Base-by-base conservation (phyloP, 331 rosid species). In the Telfairia occidentalis region DNA sequence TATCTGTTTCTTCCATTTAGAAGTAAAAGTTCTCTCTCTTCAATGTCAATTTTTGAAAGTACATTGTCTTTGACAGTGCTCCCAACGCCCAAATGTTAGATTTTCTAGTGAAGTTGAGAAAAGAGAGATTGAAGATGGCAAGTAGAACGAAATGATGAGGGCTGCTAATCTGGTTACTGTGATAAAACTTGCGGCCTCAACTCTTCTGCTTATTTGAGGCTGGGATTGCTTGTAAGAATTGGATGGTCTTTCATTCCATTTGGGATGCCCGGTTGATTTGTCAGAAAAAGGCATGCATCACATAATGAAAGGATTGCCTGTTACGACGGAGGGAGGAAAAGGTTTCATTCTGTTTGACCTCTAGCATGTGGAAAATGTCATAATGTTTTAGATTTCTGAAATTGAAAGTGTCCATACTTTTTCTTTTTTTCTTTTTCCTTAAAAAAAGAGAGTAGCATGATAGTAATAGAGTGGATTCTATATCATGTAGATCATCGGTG, bases 51-150 rank as follows among this genome's bases (percentile, higher is more conserved):
- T 24, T 4, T 15, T 71, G 57, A 71, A 45, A 26, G 16, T 29
- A 28, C 40, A n/a, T 53, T 35, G 19, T 79, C 72, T 29, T 71
- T 78, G 54, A 26, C 92, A 94, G 98, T 81, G 84, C 78, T 77
- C 85, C 76, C 84, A 87, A 70, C 83, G 78, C 38, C 97, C 95
- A 35, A 89, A 82, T 72, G 98, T 94, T 35, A 87, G 79, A 38
- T 91, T 94, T 78, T 81, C 89, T 58, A 77, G 79, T 73, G 59
- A 77, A 18, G 81, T 84, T 38, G 85, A 89, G 82, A 89, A 81
- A 81, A 85, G 72, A 80, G 71, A 80, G 82, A 78, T 83, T 76
- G 72, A 76, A 61, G 79, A 64, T 32, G 55, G 3, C 34, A 69
- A 24, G 43, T 43, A 69, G 55, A 69, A 11, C 15, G 2, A 70